Evolutionary conservation across 2,329 filamentous ascomycete genomes (phyloP).

Genomic region (Venturia asperata): DNA sequence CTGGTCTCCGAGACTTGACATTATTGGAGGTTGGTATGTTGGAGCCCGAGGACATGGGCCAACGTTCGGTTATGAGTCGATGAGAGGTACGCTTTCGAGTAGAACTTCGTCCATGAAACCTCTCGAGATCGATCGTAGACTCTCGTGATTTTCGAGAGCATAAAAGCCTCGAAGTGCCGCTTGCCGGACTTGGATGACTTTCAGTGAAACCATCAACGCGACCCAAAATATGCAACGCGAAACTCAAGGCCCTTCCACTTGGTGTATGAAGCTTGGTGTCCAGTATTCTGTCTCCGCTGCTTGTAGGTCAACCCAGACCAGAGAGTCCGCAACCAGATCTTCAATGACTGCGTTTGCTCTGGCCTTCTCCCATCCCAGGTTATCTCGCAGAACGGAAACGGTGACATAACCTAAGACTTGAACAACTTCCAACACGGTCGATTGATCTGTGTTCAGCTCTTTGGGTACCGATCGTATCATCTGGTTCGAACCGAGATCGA

Average conservation of each 20-base stretch:
- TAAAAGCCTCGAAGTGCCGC: neutral
- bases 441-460: conserved; percentile 91
- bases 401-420: conserved; percentile 87
- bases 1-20: neutral
- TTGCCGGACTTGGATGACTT: neutral
- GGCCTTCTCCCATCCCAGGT: conserved; percentile 77
- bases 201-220: neutral
- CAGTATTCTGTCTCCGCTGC: conserved; percentile 83
- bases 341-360: conserved; percentile 85
- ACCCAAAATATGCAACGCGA: neutral
- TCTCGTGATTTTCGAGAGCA: neutral
- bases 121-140: neutral
- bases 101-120: neutral
- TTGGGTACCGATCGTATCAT: conserved; percentile 92
- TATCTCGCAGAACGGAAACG: conserved; percentile 78
- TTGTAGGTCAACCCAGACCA: conserved; percentile 92
- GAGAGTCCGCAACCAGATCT: conserved; percentile 77
- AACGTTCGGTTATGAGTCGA: neutral
- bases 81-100: neutral
- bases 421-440: conserved; percentile 81
- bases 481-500: conserved; percentile 73
- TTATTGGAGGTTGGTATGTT: neutral
- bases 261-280: conserved; percentile 52
- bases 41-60: neutral
- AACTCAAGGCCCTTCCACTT: neutral